Evolutionary conservation across 345 rosid species (phyloP).

Genomic region (Eucalyptus sideroxylon): DNA sequence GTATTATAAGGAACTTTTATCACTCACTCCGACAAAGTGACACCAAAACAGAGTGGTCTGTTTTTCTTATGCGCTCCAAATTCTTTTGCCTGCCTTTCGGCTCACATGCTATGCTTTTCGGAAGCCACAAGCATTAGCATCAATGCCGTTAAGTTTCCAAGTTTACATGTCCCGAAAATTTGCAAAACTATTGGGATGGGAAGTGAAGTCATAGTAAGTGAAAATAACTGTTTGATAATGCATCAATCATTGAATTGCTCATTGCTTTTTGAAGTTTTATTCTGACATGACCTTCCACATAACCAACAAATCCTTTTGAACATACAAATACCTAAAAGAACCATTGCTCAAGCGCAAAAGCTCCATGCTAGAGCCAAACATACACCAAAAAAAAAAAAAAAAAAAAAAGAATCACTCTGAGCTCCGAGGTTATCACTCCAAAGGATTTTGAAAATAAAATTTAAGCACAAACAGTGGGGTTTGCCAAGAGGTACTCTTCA

Average conservation of each 20-base stretch:
- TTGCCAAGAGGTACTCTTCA: too few species aligned
- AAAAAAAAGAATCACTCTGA: too few species aligned
- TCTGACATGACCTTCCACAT: too few species aligned
- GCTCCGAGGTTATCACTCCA: neutral
- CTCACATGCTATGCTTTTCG: neutral
- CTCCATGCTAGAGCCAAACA: too few species aligned
- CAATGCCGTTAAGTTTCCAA: neutral
- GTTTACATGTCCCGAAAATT: neutral
- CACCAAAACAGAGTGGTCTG: neutral
- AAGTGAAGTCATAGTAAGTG: neutral
- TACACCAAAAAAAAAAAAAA: too few species aligned
- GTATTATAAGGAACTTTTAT: neutral
- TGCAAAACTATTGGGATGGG: neutral
- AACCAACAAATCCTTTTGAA: too few species aligned
- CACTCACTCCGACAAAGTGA: neutral
- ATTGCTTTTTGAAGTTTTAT: neutral
- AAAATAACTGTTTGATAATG: neutral
- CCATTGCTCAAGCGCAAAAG: too few species aligned
- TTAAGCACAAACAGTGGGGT: neutral
- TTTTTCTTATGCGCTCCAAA: neutral
- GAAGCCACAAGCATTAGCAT: neutral
- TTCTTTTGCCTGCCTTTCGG: neutral
- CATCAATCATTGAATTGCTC: neutral
- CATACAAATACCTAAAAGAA: too few species aligned
- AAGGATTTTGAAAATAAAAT: neutral